These are phyloP conservation scores for Lasiodiplodia sp. DNA, from an alignment of 2,329 filamentous ascomycete genomes.

Conservation along the genomic window DNA sequence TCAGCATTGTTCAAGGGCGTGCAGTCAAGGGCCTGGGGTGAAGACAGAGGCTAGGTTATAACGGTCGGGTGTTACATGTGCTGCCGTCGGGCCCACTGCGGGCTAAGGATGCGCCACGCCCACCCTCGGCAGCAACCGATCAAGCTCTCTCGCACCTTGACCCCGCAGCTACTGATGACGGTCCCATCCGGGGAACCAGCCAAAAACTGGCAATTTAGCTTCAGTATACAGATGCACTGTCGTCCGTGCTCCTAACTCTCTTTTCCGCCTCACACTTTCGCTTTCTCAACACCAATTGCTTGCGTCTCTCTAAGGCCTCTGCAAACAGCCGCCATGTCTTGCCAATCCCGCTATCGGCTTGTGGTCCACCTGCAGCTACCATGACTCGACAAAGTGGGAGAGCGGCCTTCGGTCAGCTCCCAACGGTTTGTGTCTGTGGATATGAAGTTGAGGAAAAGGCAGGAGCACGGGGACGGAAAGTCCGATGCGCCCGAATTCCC, in stretches of 20 bases:
- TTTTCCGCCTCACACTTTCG: neutral
- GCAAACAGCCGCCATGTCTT: neutral
- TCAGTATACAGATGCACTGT: neutral
- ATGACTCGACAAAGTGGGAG: neutral
- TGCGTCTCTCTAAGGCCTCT: neutral
- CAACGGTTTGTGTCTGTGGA: too few species aligned
- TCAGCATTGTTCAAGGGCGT: neutral
- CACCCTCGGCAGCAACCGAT: neutral
- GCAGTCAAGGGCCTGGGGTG: neutral
- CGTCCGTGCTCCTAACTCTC: slow-evolving; percentile 3
- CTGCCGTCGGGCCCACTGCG: neutral
- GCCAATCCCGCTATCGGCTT: neutral
- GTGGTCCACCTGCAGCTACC: neutral
- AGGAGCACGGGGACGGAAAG: neutral
- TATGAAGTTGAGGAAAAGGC: neutral
- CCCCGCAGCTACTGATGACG: neutral
- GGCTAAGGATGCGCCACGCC: neutral
- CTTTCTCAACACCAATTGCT: neutral
- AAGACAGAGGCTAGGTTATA: neutral
- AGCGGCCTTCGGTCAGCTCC: neutral
- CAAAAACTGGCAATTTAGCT: neutral
- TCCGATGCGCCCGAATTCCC: neutral
- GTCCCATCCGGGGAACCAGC: neutral
- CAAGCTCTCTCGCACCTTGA: neutral
- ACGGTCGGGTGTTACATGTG: neutral